Conservation (phyloP, 805 yeast genomes). For the Sugiyamaella boreocaroliniensis region DNA sequence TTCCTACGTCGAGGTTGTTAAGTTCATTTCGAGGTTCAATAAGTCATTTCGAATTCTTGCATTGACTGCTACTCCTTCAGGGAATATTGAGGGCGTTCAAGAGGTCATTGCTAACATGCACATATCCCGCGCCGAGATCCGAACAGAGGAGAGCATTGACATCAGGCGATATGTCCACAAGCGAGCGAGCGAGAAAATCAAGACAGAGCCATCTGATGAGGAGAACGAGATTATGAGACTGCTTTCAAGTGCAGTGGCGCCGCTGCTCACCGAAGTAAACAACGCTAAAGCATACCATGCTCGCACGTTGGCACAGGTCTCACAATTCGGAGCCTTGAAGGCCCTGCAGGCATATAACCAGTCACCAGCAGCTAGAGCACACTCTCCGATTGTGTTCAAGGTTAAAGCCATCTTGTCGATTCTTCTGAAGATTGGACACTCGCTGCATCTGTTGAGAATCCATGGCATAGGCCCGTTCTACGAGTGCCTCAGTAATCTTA, state of each 20-base stretch:
- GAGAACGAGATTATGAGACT: constrained; percentile 50
- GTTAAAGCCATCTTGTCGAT: constrained; percentile 40
- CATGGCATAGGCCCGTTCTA: constrained; percentile 81
- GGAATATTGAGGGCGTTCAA: constrained; percentile 82
- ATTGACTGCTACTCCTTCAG: constrained; percentile 92
- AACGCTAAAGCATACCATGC: constrained; percentile 56
- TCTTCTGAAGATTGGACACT: constrained; percentile 62
- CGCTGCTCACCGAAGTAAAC: constrained; percentile 57
- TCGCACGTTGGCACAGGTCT: constrained; percentile 59
- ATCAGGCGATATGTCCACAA: constrained; percentile 69
- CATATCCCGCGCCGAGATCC: constrained; percentile 72
- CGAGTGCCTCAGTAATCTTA: constrained; percentile 51
- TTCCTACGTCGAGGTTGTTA: constrained; percentile 79
- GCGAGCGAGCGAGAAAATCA: constrained; percentile 53
- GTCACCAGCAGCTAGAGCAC: constrained; percentile 15
- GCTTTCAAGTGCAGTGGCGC: constrained; percentile 58
- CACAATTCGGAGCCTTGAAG: constrained; percentile 65
- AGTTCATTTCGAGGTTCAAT: constrained; percentile 54
- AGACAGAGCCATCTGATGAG: constrained; percentile 48
- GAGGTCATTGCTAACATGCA: constrained; percentile 65
- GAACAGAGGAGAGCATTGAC: constrained; percentile 81
- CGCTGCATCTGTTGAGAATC: constrained; percentile 46
- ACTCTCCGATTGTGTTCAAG: constrained; percentile 20
- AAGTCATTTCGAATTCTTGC: constrained; percentile 72
- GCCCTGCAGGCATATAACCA: constrained; percentile 45